Evolutionary conservation across 2,329 filamentous ascomycete genomes (phyloP).

Genomic region (Trichoderma aggressivum): DNA sequence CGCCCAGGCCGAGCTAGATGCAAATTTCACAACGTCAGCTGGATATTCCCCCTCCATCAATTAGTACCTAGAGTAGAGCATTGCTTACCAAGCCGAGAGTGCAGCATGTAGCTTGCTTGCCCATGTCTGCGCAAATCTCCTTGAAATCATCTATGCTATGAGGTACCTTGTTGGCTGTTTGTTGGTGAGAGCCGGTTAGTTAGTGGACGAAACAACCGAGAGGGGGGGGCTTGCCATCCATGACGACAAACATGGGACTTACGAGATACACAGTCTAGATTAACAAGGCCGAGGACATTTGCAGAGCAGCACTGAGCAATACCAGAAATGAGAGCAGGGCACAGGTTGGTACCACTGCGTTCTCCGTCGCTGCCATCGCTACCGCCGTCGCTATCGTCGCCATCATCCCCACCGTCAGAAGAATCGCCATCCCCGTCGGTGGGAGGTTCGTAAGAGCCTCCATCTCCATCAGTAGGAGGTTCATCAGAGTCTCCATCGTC

Average conservation of each 20-base stretch:
- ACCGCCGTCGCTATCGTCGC: not conserved
- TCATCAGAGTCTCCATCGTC: not conserved
- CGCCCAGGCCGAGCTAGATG: slow-evolving; percentile 8
- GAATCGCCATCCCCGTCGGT: not conserved
- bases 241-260: not conserved
- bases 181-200: not conserved
- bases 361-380: not conserved
- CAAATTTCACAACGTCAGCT: not conserved
- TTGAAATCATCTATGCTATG: not conserved
- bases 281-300: not conserved
- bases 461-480: not conserved
- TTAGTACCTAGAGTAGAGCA: not conserved
- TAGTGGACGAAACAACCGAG: not conserved
- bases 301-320: slow-evolving; percentile 9
- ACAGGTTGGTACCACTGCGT: not conserved
- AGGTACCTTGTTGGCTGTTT: not conserved
- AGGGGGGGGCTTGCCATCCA: not conserved
- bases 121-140: not conserved
- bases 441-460: not conserved
- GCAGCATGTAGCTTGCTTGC: not conserved
- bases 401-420: not conserved
- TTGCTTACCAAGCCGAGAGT: slow-evolving; percentile 14
- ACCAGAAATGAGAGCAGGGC: not conserved
- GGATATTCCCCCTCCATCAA: not conserved
- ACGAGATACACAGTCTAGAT: slow-evolving; percentile 13